Percentiles rank a stretch among this genome's conserved stretches.
Conservation (phyloP, 805 yeast genomes). For the Danielia reshetovae region DNA sequence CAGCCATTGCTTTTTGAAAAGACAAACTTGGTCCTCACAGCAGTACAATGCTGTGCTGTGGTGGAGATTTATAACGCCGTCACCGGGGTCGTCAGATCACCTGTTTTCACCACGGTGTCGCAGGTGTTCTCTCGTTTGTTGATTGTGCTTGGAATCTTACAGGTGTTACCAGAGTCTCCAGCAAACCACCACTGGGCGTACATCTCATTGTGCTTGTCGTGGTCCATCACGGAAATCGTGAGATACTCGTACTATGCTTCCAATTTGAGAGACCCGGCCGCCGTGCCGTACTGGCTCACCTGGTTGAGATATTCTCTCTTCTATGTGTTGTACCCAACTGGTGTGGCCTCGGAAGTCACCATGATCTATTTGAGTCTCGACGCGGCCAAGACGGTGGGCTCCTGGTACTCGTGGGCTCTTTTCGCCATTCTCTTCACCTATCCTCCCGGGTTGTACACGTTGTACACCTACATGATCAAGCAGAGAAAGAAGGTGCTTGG, state of each 20-base stretch:
- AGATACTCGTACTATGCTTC: conserved; percentile 86
- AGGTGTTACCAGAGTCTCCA: conserved; percentile 66
- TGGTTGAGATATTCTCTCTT: conserved; percentile 82
- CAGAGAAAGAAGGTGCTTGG: conserved; percentile 80
- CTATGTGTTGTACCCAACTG: conserved; percentile 80
- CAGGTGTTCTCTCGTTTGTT: conserved; percentile 85
- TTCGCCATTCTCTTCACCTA: conserved; percentile 60
- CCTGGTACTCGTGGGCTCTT: conserved; percentile 51
- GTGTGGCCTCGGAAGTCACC: conserved; percentile 80
- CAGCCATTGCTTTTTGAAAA: conserved; percentile 63
- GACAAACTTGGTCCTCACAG: conserved; percentile 54
- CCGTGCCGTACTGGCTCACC: conserved; percentile 56
- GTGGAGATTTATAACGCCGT: conserved; percentile 78
- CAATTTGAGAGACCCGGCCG: conserved; percentile 46
- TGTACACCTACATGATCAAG: conserved; percentile 82
- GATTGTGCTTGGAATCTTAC: conserved; percentile 79
- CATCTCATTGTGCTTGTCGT: conserved; percentile 67
- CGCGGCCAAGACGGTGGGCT: conserved; percentile 53
- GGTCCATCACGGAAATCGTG: conserved; percentile 93
- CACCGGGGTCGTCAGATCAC: conserved; percentile 80
- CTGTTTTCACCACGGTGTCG: conserved; percentile 74
- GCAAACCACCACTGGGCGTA: conserved; percentile 59
- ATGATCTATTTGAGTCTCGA: conserved; percentile 68
- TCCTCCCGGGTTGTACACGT: conserved; percentile 80
- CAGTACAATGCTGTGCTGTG: conserved; percentile 74